A percentile compares a stretch with the other conserved stretches of the same genome.
Conservation (phyloP, 768 basidiomycete species). For the Rhodotorula kratochvilovae region DNA sequence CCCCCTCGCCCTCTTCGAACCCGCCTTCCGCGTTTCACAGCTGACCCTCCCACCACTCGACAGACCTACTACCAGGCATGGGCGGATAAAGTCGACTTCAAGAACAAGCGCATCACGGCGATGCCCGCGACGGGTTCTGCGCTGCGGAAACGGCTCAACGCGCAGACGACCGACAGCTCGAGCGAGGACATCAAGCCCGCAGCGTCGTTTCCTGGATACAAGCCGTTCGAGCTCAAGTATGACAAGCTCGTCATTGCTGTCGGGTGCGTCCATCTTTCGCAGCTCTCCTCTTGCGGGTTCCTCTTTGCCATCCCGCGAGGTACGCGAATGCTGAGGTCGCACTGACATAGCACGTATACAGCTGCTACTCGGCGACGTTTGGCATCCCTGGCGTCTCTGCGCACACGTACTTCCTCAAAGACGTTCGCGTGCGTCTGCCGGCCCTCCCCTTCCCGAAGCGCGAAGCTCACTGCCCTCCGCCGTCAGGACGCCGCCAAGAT, state of each 20-base stretch:
- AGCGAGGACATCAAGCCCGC: not conserved
- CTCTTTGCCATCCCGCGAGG: not conserved
- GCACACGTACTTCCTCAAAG: constrained; percentile 48
- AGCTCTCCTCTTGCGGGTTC: not conserved
- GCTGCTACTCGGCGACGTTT: constrained; percentile 67
- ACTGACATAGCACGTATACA: not conserved
- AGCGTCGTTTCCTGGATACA: constrained; percentile 13
- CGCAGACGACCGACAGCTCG: not conserved
- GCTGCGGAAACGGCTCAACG: not conserved
- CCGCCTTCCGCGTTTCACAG: not conserved
- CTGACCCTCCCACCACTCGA: not conserved
- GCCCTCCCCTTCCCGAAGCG: no score
- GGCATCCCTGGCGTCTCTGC: constrained; percentile 52
- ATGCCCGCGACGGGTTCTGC: constrained; percentile 20
- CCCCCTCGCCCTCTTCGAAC: no score
- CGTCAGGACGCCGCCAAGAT: constrained; percentile 34
- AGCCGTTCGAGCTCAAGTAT: constrained; percentile 60
- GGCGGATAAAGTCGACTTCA: constrained; percentile 45
- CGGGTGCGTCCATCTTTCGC: constrained; percentile 54
- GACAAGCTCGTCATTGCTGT: constrained; percentile 81
- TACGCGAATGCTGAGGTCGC: no score
- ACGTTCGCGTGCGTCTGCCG: not conserved
- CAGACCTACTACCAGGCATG: constrained; percentile 44
- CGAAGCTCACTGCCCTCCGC: no score
- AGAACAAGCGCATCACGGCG: constrained; percentile 28